Evolutionary conservation across 805 yeast genomes (phyloP).

Genomic region (Wickerhamomyces mucosus): DNA sequence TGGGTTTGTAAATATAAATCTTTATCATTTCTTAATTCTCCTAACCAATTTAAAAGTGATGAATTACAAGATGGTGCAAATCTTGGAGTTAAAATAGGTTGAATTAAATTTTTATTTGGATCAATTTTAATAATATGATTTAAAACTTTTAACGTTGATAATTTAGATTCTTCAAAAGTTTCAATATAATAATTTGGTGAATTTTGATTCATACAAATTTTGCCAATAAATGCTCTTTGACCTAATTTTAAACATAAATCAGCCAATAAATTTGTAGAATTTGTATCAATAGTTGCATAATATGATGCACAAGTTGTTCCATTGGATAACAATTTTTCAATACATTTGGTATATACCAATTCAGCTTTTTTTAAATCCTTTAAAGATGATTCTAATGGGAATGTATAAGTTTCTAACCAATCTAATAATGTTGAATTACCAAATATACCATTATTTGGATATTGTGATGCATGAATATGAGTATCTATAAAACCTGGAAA

Average conservation of each 20-base stretch:
- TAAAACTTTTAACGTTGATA: conserved; percentile 46
- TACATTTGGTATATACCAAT: conserved; percentile 54
- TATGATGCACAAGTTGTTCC: conserved; percentile 94
- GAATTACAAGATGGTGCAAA: conserved; percentile 85
- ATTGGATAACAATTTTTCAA: conserved; percentile 56
- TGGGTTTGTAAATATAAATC: conserved; percentile 80
- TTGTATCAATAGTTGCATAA: conserved; percentile 79
- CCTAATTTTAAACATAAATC: conserved; percentile 56
- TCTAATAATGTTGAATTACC: conserved; percentile 78
- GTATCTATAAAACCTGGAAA: conserved; percentile 82
- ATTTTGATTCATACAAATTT: conserved; percentile 88
- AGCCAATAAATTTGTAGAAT: conserved; percentile 69
- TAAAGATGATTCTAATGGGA: conserved; percentile 75
- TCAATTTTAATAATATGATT: conserved; percentile 46
- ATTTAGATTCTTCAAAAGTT: conserved; percentile 41
- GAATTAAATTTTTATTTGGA: conserved; percentile 41
- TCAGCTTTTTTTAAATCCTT: conserved; percentile 43
- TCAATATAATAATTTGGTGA: conserved; percentile 67
- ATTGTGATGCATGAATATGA: conserved; percentile 80
- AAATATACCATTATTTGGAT: conserved; percentile 75
- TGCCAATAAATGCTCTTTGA: conserved; percentile 86
- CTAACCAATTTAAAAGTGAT: conserved; percentile 53
- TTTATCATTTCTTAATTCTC: conserved; percentile 38
- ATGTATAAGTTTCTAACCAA: conserved; percentile 84
- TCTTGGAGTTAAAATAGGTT: conserved; percentile 83